phyloP scores from a whole-genome alignment of 805 yeast species.

The Candida maris region DNA sequence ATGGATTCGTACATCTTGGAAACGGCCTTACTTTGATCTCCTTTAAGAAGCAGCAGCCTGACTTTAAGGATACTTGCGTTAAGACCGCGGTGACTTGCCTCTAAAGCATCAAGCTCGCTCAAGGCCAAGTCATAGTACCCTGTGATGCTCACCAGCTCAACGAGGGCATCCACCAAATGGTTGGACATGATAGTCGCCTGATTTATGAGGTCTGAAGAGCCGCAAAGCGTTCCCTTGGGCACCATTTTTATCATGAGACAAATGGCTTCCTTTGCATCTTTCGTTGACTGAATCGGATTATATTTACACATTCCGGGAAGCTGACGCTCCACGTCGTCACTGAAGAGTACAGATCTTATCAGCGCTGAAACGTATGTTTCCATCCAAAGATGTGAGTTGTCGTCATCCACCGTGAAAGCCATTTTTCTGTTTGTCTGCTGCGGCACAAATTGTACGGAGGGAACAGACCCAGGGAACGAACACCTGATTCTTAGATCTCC shows the following conservation, averaged over 20 bases:
- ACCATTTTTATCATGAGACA: slow-evolving; percentile 39
- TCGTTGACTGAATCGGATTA: slow-evolving; percentile 37
- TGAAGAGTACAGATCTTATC: slow-evolving; percentile 50
- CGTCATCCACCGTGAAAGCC: slow-evolving; percentile 45
- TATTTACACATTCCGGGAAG: slow-evolving; percentile 56
- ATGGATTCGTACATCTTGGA: slow-evolving; percentile 39
- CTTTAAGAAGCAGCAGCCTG: slow-evolving; percentile 36
- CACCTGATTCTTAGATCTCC: slow-evolving; percentile 71
- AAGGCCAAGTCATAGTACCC: slow-evolving; percentile 39
- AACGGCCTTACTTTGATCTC: slow-evolving; percentile 49
- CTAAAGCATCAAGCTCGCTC: slow-evolving; percentile 30
- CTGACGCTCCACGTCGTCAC: slow-evolving; percentile 52
- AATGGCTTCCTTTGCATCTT: slow-evolving; percentile 36
- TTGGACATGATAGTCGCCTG: slow-evolving; percentile 42
- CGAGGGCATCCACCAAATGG: slow-evolving; percentile 49
- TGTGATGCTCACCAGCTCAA: slow-evolving; percentile 38
- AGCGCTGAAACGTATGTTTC: slow-evolving; percentile 58
- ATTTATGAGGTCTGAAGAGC: slow-evolving; percentile 35
- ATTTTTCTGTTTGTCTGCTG: slow-evolving; percentile 37
- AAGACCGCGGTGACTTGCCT: slow-evolving; percentile 9
- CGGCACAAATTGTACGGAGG: slow-evolving; percentile 45
- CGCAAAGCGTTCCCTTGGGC: slow-evolving; percentile 45
- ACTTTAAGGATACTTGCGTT: slow-evolving; percentile 38
- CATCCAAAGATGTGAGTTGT: slow-evolving; percentile 52
- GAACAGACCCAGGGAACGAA: slow-evolving; percentile 47